phyloP scores from a whole-genome alignment of 2,329 filamentous ascomycete species.

The Fusarium multiceps region DNA sequence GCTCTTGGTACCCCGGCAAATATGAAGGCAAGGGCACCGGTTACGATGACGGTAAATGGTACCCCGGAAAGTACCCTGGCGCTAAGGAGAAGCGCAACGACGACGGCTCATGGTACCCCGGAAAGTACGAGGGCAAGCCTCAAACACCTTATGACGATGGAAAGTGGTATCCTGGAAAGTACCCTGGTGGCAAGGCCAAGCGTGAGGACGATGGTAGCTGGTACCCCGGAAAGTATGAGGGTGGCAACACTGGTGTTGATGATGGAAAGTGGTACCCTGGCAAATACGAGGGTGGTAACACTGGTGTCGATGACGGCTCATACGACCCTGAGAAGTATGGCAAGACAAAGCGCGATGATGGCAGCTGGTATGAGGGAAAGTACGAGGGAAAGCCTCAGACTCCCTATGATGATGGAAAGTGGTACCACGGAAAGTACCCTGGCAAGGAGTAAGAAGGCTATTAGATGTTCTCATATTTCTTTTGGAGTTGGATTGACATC shows the following conservation, averaged over 20 bases:
- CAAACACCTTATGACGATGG: slow-evolving; percentile 12
- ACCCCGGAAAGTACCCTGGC: slow-evolving; percentile 21
- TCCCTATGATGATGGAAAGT: slow-evolving; percentile 21
- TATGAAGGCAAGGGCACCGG: not conserved
- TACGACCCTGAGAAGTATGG: slow-evolving; percentile 15
- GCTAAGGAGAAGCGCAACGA: not conserved
- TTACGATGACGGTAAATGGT: not conserved
- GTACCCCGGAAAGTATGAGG: slow-evolving; percentile 22
- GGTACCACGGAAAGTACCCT: slow-evolving; percentile 36
- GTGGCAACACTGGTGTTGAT: slow-evolving; percentile 5
- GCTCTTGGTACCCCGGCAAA: slow-evolving; percentile 10
- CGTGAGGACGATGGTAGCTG: slow-evolving; percentile 13
- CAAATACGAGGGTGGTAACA: slow-evolving; percentile 1
- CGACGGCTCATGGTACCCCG: not conserved
- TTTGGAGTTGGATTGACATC: slow-evolving; percentile 10
- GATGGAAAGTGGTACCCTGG: slow-evolving; percentile 2
- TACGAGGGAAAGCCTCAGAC: slow-evolving; percentile 18
- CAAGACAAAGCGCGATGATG: slow-evolving; percentile 14
- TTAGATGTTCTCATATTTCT: not conserved
- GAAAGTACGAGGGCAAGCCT: slow-evolving; percentile 7
- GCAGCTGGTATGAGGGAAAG: slow-evolving; percentile 17
- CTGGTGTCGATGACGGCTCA: not conserved
- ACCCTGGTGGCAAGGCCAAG: slow-evolving; percentile 19
- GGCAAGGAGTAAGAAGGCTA: slow-evolving; percentile 5
- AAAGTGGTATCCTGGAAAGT: slow-evolving; percentile 30